Base-by-base conservation (phyloP, 2,329 filamentous ascomycete genomes). In the Cercospora sp. region DNA sequence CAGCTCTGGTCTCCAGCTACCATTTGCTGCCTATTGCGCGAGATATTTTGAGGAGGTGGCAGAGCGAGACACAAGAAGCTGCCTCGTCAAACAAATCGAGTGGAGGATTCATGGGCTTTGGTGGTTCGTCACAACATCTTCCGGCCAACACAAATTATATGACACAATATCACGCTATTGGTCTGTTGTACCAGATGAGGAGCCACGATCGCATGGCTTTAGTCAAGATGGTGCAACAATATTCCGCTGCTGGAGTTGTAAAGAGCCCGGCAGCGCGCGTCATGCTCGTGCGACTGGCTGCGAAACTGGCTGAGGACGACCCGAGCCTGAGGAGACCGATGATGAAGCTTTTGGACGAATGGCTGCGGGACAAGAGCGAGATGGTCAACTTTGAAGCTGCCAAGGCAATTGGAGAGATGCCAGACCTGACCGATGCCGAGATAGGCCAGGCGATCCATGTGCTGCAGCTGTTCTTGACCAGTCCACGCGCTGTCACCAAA, bases 151-250 rank as follows among this genome's bases (percentile, higher is more conserved):
- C 93, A 77, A 98, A 95, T 74, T 97, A 92, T 78, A 98, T 98
- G 93, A 91, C 93, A 67, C 95, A 99, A 81, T 99, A 99, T 81
- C 95, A 99, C 81, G 95, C 95, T 71, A 97, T 99, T 83, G 95
- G 95, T 71, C 87, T 99, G 65, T 83, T 99, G 55, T 99, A 98
- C 81, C 94, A 98, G 82, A 98, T 98, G 93, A 91, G 95, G 77
- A 91, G 91, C 76, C 94, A 97, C 80, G 95, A 99, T 81, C 89
- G 95, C 76, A 99, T 99, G 95, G 94, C 95, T 24, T 83, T 99
- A 75, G 94, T 98, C 69, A 99, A 99, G 87, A 98, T 99, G 95
- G 94, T 99, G n/a, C 95, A 99, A 83, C 95, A 99, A 81, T 98
- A 97, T 79, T 93, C 93, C 63, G 90, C 90, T 63, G 88, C 93